These are phyloP conservation scores for Geotrichum restrictum DNA, from an alignment of 1,139 yeast species.

Conservation along the genomic window DNA sequence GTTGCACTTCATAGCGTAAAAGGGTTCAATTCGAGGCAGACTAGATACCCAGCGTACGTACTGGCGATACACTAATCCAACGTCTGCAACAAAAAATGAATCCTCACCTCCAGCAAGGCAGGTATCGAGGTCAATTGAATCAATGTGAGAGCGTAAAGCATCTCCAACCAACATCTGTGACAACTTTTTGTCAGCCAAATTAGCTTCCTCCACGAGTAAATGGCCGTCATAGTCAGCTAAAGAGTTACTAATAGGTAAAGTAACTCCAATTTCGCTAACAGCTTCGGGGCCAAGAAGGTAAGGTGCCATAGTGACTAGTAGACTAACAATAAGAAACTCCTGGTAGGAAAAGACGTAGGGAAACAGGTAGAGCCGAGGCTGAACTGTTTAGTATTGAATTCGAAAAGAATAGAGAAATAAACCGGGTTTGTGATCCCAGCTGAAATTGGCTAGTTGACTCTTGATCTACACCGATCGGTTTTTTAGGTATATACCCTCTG, in stretches of 20 bases:
- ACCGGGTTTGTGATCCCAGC: not conserved
- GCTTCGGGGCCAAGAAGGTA: slow-evolving; percentile 21
- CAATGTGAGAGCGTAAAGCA: slow-evolving; percentile 30
- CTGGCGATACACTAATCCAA: slow-evolving; percentile 65
- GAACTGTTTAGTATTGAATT: slow-evolving; percentile 1
- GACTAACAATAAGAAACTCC: not conserved
- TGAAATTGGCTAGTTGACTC: slow-evolving; percentile 6
- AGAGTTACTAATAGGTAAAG: slow-evolving; percentile 12
- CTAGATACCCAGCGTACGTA: slow-evolving; percentile 55
- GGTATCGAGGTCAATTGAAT: slow-evolving; percentile 50
- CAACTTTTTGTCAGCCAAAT: slow-evolving; percentile 16
- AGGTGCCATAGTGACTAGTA: slow-evolving; percentile 20
- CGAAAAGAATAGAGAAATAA: not conserved
- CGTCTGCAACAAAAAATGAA: slow-evolving; percentile 84
- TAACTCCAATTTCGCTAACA: slow-evolving; percentile 19
- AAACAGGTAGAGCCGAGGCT: slow-evolving; percentile 5
- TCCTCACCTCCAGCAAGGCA: slow-evolving; percentile 79
- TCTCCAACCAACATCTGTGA: slow-evolving; percentile 30
- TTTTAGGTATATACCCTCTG: slow-evolving; percentile 22
- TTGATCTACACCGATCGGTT: slow-evolving; percentile 15
- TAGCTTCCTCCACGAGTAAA: slow-evolving; percentile 15
- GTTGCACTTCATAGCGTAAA: slow-evolving; percentile 93
- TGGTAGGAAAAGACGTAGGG: not conserved
- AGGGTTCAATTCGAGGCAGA: slow-evolving; percentile 76
- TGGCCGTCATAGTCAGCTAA: not conserved